These are phyloP conservation scores for Neonectria hederae DNA, from an alignment of 2,329 filamentous ascomycete genomes.

Conservation along the genomic window DNA sequence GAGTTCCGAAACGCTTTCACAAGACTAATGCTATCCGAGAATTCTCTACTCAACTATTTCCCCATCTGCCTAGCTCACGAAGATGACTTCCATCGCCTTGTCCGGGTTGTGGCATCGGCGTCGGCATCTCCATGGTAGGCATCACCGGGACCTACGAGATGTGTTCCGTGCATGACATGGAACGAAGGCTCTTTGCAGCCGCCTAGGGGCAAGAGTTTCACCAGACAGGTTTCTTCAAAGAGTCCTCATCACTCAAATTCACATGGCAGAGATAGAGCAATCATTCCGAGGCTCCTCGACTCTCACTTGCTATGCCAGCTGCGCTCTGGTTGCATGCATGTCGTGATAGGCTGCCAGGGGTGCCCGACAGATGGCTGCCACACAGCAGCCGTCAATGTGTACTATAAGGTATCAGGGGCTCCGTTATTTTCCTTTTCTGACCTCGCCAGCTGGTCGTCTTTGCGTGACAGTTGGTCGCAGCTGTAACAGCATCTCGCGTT, in stretches of 20 bases:
- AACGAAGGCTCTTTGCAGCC: background rate
- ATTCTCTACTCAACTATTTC: background rate
- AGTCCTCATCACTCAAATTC: background rate
- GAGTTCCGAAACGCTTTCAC: conserved; percentile 1
- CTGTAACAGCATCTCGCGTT: conserved; percentile 23
- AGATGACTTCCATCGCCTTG: conserved; percentile 4
- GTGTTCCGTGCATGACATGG: background rate
- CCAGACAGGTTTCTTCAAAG: background rate
- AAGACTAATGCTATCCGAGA: background rate
- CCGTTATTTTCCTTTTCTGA: conserved; percentile 20
- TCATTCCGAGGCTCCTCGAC: background rate
- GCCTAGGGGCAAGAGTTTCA: background rate
- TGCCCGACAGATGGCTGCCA: conserved; percentile 7
- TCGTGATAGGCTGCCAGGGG: conserved; percentile 30
- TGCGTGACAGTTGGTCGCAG: conserved; percentile 37
- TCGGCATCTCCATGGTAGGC: background rate
- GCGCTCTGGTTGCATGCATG: conserved; percentile 29
- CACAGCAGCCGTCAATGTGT: background rate
- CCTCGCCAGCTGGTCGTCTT: conserved; percentile 26
- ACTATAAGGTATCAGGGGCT: conserved; percentile 26
- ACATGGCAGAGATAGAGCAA: background rate
- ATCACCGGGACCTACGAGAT: background rate
- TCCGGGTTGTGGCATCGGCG: background rate
- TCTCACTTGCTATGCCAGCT: conserved; percentile 4
- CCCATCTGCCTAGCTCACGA: background rate